phyloP scores from a whole-genome alignment of 352 stramenopile genomes.

The Pythium coloratum region DNA sequence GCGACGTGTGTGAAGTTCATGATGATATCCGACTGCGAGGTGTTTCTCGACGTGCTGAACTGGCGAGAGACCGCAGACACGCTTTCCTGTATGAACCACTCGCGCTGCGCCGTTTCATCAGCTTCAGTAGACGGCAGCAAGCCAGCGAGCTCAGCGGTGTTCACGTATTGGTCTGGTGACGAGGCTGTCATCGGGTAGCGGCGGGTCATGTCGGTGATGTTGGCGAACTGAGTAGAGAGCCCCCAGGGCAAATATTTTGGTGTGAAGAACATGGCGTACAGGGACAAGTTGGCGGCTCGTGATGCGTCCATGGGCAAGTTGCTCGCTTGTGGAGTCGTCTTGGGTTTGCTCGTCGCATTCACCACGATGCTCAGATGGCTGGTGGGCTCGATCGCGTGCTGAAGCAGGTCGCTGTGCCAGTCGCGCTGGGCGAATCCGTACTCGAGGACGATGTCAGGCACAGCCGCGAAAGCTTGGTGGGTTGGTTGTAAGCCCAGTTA shows the following conservation, averaged over 20 bases:
- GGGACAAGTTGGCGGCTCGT: background rate
- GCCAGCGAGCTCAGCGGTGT: background rate
- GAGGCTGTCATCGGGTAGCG: background rate
- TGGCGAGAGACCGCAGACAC: background rate
- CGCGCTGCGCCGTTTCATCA: background rate
- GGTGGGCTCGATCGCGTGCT: background rate
- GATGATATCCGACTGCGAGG: background rate
- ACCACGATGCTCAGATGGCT: background rate
- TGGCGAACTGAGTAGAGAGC: background rate
- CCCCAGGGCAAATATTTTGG: background rate
- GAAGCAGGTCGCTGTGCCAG: background rate
- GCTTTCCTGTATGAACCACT: background rate
- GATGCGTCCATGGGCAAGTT: background rate
- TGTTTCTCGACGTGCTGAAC: background rate
- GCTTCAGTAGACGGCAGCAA: background rate
- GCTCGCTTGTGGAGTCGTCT: background rate
- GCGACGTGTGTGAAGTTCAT: constrained; percentile 1
- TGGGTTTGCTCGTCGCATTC: background rate
- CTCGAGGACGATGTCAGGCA: background rate
- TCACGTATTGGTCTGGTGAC: background rate
- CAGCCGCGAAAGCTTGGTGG: background rate
- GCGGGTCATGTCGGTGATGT: background rate
- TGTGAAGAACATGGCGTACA: background rate
- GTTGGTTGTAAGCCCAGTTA: constrained; percentile 1
- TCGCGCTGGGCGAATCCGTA: background rate